Conservation (phyloP, 192 early-diverging fungal genomes). For the Gonapodya prolifera region DNA sequence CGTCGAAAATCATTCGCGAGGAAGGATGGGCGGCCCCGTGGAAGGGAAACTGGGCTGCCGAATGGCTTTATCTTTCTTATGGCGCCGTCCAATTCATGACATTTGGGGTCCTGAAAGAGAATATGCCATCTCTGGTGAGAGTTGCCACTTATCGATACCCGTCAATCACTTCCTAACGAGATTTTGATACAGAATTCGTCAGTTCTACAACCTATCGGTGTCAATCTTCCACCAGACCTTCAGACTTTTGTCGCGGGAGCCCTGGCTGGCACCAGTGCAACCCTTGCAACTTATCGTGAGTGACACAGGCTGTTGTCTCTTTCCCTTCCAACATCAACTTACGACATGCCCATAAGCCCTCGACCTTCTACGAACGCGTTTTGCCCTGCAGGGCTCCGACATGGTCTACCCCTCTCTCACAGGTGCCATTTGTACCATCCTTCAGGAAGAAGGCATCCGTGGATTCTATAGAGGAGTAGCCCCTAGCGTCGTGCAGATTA, state of each 20-base stretch:
- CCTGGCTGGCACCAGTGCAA: too few species aligned
- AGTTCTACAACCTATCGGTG: too few species aligned
- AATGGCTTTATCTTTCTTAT: conserved; percentile 84
- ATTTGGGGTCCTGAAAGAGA: too few species aligned
- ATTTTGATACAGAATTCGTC: too few species aligned
- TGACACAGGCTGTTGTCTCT: too few species aligned
- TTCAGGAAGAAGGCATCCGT: conserved; percentile 51
- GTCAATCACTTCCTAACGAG: too few species aligned
- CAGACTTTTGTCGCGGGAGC: too few species aligned
- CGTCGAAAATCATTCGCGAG: neutral
- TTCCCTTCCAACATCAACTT: too few species aligned
- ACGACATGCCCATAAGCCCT: conserved; percentile 86
- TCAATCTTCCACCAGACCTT: too few species aligned
- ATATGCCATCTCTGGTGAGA: too few species aligned
- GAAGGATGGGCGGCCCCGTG: conserved; percentile 52
- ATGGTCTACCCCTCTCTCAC: conserved; percentile 53
- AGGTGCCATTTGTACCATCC: conserved; percentile 53
- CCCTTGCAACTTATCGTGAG: too few species aligned
- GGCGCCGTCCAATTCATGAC: conserved; percentile 83
- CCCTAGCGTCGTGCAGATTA: conserved; percentile 73
- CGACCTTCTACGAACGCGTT: conserved; percentile 86
- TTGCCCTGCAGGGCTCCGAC: conserved; percentile 63
- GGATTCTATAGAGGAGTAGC: conserved; percentile 81
- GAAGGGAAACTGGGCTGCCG: conserved; percentile 89
- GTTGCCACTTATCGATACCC: too few species aligned